Conservation (phyloP, 1,139 yeast species). For the Sugiyamaella paludigena region DNA sequence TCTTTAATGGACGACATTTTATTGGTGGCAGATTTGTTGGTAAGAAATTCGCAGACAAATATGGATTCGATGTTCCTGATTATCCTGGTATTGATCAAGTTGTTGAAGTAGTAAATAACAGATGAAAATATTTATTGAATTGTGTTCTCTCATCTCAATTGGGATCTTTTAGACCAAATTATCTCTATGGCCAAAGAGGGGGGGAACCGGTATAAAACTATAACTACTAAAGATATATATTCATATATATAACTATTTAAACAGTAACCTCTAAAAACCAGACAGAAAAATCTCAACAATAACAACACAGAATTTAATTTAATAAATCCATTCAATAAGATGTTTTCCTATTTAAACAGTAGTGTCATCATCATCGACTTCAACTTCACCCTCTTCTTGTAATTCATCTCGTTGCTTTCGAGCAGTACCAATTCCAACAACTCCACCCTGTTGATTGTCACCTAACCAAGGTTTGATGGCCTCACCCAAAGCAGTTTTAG, state of each 20-base stretch:
- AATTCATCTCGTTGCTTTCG: constrained; percentile 20
- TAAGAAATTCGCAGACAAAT: constrained; percentile 61
- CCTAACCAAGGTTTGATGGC: constrained; percentile 48
- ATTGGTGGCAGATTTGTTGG: constrained; percentile 88
- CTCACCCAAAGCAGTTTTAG: constrained; percentile 40
- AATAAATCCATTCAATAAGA: not conserved
- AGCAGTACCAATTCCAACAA: constrained; percentile 45
- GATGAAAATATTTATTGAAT: not conserved
- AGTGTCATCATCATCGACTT: not conserved
- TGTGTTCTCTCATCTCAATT: not conserved
- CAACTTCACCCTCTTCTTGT: constrained; percentile 4
- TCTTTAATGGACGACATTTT: constrained; percentile 58
- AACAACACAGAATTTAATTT: not conserved
- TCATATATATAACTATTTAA: not conserved
- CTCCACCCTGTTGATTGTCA: constrained; percentile 39
- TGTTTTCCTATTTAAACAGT: constrained; percentile 1
- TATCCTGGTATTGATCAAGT: constrained; percentile 57
- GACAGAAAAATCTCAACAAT: too few species aligned
- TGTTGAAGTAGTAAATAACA: constrained; percentile 25
- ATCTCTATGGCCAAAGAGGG: too few species aligned
- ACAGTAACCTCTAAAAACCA: not conserved
- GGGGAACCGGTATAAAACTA: too few species aligned
- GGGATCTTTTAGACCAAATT: too few species aligned
- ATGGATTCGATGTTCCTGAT: constrained; percentile 61
- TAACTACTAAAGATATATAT: not conserved